These are phyloP conservation scores for Geotrichum reessii DNA, from an alignment of 1,139 yeast species.

Conservation along the genomic window DNA sequence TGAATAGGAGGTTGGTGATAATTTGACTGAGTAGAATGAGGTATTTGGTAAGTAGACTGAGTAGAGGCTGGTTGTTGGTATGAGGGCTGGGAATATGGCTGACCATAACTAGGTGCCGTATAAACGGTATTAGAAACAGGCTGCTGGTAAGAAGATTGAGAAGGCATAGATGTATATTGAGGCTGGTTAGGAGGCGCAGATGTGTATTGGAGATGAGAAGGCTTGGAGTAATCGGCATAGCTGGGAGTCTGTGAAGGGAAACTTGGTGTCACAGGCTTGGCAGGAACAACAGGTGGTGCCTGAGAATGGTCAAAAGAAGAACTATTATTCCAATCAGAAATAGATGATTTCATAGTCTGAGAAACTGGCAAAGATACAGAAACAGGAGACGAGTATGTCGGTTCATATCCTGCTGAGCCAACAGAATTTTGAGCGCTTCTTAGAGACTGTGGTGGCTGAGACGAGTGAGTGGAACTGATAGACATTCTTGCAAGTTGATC, in stretches of 20 bases:
- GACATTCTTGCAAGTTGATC: conserved; percentile 28
- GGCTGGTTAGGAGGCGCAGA: conserved; percentile 10
- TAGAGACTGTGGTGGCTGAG: neutral
- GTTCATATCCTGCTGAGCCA: neutral
- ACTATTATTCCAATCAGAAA: neutral
- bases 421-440: neutral
- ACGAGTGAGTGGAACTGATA: conserved; percentile 13
- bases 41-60: conserved; percentile 18
- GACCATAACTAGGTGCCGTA: neutral
- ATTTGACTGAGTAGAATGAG: conserved; percentile 3
- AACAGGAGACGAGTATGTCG: neutral
- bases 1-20: conserved; percentile 15
- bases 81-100: conserved; percentile 12
- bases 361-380: neutral
- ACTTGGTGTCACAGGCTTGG: conserved; percentile 9
- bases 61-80: conserved; percentile 14
- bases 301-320: neutral
- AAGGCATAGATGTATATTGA: conserved; percentile 9
- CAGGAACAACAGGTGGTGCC: conserved; percentile 10
- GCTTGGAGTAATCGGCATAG: conserved; percentile 10
- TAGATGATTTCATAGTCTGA: neutral
- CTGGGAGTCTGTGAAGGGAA: conserved; percentile 21
- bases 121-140: conserved; percentile 12
- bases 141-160: conserved; percentile 20
- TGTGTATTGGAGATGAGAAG: conserved; percentile 7